Base-by-base conservation (phyloP, 2,329 filamentous ascomycete genomes). In the Didymella exigua region DNA sequence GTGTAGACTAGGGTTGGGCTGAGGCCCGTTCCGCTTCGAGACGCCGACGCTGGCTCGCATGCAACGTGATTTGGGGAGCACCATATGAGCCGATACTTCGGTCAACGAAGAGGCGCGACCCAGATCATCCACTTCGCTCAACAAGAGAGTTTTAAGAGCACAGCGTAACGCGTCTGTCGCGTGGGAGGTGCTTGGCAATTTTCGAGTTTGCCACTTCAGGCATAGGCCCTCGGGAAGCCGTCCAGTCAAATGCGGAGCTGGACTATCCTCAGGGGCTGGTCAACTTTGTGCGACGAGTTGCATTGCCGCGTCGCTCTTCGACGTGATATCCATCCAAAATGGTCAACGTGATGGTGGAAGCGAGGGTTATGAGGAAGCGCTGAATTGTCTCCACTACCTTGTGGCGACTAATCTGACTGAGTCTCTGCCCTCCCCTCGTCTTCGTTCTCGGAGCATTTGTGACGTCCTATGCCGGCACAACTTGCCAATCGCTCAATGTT, bases 11-110 rank as follows among this genome's bases (percentile, higher is more conserved):
- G 67, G 67, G 61, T 65, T 37, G 27, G 43, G 54, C 51, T 56
- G 49, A 49, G 52, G 27, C 33, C 43, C 50, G 54, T 29, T 50
- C 43, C 55, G 58, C 49, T 38, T 53, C 60, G 55, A 59, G 58
- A 68, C 62, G 62, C 61, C 62, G 53, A 47, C 59, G 36, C 59
- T 46, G 33, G 50, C 51, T 51, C 53, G 45, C 53, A 30, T 57
- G 57, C 65, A 59, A 62, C 60, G 54, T 68, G 63, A 66, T 68
- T 68, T 65, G 67, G 63, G 51, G 58, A 50, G 56, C 11, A 34
- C 31, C 45, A 56, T 65, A 57, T 68, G 60, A 66, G 66, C 59
- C 61, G 58, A 62, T 64, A 61, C 44, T 60, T 18, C 54, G 51
- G 53, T 27, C 26, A 23, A 49, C 59, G 18, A 54, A 36, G 55